Conservation (phyloP, 2,329 filamentous ascomycete species). For the Phyllosticta citriasiana region DNA sequence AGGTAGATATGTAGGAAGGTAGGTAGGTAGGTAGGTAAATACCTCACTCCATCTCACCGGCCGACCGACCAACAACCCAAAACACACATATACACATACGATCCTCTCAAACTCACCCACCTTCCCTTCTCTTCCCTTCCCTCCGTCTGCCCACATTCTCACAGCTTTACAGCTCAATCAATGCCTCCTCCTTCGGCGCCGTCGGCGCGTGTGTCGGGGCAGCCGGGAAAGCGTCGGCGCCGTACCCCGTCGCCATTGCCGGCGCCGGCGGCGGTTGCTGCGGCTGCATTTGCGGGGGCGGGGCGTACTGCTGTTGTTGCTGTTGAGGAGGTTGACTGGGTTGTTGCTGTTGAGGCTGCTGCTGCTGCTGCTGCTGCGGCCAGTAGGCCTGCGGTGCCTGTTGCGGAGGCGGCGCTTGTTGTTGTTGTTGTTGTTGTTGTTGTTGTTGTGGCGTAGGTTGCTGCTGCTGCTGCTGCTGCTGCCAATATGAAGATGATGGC, state of each 20-base stretch:
- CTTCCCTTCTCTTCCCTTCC: background rate
- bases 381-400: background rate
- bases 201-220: slow-evolving; percentile 47
- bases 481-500: slow-evolving; percentile 11
- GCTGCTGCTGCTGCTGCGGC: slow-evolving; percentile 20
- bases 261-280: background rate
- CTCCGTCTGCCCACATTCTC: background rate
- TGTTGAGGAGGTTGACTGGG: slow-evolving; percentile 19
- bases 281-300: background rate
- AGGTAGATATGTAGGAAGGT: no score
- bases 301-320: slow-evolving; percentile 28
- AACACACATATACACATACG: background rate
- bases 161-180: slow-evolving; percentile 12
- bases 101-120: no score
- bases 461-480: slow-evolving; percentile 12
- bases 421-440: slow-evolving; percentile 12
- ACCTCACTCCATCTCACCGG: no score
- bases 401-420: slow-evolving; percentile 4
- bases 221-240: slow-evolving; percentile 49
- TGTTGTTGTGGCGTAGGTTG: slow-evolving; percentile 11
- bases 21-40: no score
- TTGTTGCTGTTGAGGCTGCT: slow-evolving; percentile 25
- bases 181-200: slow-evolving; percentile 21
- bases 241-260: slow-evolving; percentile 23
- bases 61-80: background rate